Base-by-base conservation (phyloP, 257 asterid genomes). In the Petunia axillaris region DNA sequence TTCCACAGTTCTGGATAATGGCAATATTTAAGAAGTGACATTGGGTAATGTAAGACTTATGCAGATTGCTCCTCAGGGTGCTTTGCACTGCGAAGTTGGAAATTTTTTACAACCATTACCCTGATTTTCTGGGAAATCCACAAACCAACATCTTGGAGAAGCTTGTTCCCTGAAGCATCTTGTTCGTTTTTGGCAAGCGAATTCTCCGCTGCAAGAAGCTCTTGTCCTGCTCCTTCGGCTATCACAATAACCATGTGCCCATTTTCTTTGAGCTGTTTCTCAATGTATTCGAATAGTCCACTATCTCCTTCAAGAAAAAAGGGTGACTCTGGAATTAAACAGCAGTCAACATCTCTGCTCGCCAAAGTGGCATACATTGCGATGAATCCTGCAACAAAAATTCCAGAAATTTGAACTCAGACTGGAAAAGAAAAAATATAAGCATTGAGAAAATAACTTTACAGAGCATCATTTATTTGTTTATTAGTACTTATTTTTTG, bases 171-270 rank as follows among this genome's bases (percentile, higher is more conserved):
- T 16, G 96, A 91, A 83, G 94, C 96, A 89, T 91, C 96, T 68
- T 77, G 67, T 79, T 90, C 96, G 36, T 85, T 75, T 81, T 84
- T 91, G 40, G 87, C 86, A 44, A 39, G 65, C 13, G 77, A 59
- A 75, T 55, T 75, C 63, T 81, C 84, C 43, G 54, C 79, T 25
- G 85, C 73, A 60, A 91, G 90, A 86, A 91, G 93, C 58, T 91
- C 96, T 78, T 89, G 91, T 39, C 89, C 96, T 55, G 96, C 96
- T 89, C 94, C 94, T 88, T 90, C 94, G 71, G 94, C 94, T 50
- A 89, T 83, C 74, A 91, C 96, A 85, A 91, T 90, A 82, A 90
- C 96, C 94, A 91, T 90, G 79, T 91, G 96, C 53, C 94, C 96
- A 80, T 87, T 89, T 87, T 86, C 94, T 84, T 90, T 91, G 25